Base-by-base conservation (phyloP, 2,329 filamentous ascomycete species). In the Chalara sp. region DNA sequence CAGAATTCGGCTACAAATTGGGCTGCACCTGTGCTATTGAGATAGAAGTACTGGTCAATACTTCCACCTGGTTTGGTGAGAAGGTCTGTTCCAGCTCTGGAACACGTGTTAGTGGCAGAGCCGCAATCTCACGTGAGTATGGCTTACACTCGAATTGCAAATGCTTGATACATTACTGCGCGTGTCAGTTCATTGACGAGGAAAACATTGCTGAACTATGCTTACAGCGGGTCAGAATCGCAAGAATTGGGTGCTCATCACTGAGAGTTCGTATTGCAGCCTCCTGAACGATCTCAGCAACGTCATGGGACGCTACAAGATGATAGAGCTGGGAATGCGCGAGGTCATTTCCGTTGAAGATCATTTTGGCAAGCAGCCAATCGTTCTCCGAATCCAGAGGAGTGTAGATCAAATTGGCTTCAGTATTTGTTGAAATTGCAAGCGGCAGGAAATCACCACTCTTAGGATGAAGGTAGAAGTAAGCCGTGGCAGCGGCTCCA, bases 321-420 rank as follows among this genome's bases (percentile, higher is more conserved):
- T 76, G 73, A 50, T 68, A 66, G 61, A 68, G 70, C 48, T 74
- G 70, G 0, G 64, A 63, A 51, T 71, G 67, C 61, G 70, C 76
- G 35, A 76, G 64, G 54, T 76, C 72, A 47, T 76, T 75, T 30
- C 65, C 60, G 46, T 75, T 75, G 58, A 73, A 74, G 56, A 73
- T 66, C 42, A 76, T 70, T 63, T 78, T 77, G 5, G 74, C 75
- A 5, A 78, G 59, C 5, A 75, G 59, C 75, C 74, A 78, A 59
- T 78, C 74, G n/a, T 68, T 66, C 4, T 58, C 29, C 0, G 54
- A 47, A 51, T 78, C 74, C 1, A 65, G 57, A 2, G 74, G 73
- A 3, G 74, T 77, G 59, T 78, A 78, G 5, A 70, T 64, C 35
- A 75, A 57, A 52, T 70, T 64, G 1, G 21, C 12, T 5, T 28